These are phyloP conservation scores for Trametes cubensis DNA, from an alignment of 768 basidiomycete genomes.

Conservation along the genomic window DNA sequence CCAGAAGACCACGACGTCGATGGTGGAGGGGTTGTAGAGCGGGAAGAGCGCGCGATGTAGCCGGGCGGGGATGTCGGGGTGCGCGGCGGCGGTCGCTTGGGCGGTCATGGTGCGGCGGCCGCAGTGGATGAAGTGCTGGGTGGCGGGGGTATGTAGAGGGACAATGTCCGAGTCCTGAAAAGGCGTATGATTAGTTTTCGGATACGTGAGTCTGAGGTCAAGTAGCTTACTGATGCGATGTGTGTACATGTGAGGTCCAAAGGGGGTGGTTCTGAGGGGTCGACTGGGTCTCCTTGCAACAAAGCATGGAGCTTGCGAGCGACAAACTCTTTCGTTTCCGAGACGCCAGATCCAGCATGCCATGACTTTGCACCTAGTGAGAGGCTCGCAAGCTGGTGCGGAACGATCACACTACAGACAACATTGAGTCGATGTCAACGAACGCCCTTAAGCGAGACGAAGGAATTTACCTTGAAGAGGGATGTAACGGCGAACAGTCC, in stretches of 20 bases:
- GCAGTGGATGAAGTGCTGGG: slow-evolving; percentile 52
- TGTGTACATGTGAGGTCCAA: slow-evolving; percentile 56
- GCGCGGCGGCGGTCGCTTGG: slow-evolving; percentile 40
- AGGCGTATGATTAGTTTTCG: not conserved
- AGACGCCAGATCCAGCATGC: slow-evolving; percentile 39
- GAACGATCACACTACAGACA: slow-evolving; percentile 44
- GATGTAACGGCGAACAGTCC: slow-evolving; percentile 50
- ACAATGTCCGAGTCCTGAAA: slow-evolving; percentile 20
- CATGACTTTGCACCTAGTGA: slow-evolving; percentile 47
- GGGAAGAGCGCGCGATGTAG: slow-evolving; percentile 72
- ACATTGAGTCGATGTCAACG: slow-evolving; percentile 1
- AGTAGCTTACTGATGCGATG: slow-evolving; percentile 45
- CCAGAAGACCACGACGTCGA: slow-evolving; percentile 82
- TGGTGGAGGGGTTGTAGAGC: slow-evolving; percentile 68
- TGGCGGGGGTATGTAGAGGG: slow-evolving; percentile 33
- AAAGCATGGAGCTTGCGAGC: slow-evolving; percentile 51
- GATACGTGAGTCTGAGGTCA: not conserved
- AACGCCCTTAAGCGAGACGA: not conserved
- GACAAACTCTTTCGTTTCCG: slow-evolving; percentile 54
- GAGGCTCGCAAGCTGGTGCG: slow-evolving; percentile 51
- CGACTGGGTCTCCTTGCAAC: slow-evolving; percentile 49
- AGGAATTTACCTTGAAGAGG: slow-evolving; percentile 41
- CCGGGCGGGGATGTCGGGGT: slow-evolving; percentile 59
- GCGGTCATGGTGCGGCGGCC: slow-evolving; percentile 49
- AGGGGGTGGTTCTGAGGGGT: slow-evolving; percentile 49